Conservation (phyloP, 139 green algal species). For the Volvox africanus region DNA sequence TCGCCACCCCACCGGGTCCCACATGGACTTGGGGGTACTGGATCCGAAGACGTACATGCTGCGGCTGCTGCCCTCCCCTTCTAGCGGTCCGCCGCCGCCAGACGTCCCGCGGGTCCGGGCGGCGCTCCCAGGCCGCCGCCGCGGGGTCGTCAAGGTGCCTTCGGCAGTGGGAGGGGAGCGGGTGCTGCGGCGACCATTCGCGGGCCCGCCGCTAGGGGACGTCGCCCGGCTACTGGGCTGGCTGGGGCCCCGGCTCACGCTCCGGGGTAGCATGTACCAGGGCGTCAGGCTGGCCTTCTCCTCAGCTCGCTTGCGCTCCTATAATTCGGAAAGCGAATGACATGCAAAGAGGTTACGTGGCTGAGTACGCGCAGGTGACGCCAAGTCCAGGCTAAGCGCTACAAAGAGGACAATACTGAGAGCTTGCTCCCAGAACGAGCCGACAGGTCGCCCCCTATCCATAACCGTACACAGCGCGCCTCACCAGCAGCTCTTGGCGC, state of each 20-base stretch:
- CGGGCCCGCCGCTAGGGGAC: not conserved
- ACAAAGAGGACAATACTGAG: too few relatives aligned
- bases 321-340: not conserved
- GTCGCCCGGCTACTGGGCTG: not conserved
- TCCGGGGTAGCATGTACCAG: slow-evolving; percentile 23
- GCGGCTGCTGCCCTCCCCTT: not conserved
- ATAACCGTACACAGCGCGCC: too few relatives aligned
- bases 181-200: not conserved
- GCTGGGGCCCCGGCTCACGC: not conserved
- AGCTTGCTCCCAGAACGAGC: too few relatives aligned
- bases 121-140: slow-evolving; percentile 15
- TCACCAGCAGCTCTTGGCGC: not conserved
- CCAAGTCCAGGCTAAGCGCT: too few relatives aligned
- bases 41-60: slow-evolving; percentile 39
- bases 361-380: too few relatives aligned
- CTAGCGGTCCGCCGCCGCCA: not conserved
- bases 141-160: not conserved
- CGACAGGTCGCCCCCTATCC: too few relatives aligned
- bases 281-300: slow-evolving; percentile 6
- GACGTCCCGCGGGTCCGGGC: not conserved
- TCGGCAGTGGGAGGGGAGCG: not conserved
- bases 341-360: too few relatives aligned
- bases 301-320: slow-evolving; percentile 1
- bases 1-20: not conserved
- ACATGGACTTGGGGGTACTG: slow-evolving; percentile 44